phyloP scores from a whole-genome alignment of 2,329 filamentous ascomycete genomes.

The Claviceps lovelessii region DNA sequence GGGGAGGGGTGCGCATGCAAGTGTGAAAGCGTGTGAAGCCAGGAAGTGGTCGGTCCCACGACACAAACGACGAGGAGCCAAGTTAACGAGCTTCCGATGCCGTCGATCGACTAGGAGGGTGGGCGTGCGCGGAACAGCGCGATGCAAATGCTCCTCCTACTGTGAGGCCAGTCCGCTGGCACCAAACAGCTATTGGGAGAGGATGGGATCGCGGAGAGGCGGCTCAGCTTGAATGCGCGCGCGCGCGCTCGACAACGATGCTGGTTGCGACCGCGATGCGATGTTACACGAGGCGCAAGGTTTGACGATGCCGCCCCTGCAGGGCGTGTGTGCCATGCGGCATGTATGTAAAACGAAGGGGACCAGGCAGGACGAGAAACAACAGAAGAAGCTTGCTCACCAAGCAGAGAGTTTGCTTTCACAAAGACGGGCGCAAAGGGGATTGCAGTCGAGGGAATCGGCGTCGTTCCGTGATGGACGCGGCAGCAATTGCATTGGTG shows the following conservation, averaged over 20 bases:
- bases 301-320: background rate
- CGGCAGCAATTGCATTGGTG: slow-evolving; percentile 6
- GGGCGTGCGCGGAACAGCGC: background rate
- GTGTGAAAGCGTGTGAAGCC: background rate
- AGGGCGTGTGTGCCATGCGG: background rate
- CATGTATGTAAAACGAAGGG: background rate
- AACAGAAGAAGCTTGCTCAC: slow-evolving; percentile 1
- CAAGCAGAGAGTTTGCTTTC: background rate
- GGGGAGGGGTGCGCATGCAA: slow-evolving; percentile 3
- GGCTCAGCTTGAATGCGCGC: background rate
- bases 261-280: slow-evolving; percentile 5
- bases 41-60: background rate
- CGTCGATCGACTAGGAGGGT: background rate
- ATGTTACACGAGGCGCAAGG: slow-evolving; percentile 7
- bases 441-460: slow-evolving; percentile 7
- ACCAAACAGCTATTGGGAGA: background rate
- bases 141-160: background rate
- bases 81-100: background rate
- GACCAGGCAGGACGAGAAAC: background rate
- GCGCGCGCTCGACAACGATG: slow-evolving; percentile 1
- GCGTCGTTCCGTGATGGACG: slow-evolving; percentile 7
- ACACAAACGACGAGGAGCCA: background rate
- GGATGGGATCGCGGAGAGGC: background rate
- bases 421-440: background rate
- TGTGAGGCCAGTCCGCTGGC: background rate